phyloP scores from a whole-genome alignment of 2,329 filamentous ascomycete genomes.

The Fusarium mexicanum region DNA sequence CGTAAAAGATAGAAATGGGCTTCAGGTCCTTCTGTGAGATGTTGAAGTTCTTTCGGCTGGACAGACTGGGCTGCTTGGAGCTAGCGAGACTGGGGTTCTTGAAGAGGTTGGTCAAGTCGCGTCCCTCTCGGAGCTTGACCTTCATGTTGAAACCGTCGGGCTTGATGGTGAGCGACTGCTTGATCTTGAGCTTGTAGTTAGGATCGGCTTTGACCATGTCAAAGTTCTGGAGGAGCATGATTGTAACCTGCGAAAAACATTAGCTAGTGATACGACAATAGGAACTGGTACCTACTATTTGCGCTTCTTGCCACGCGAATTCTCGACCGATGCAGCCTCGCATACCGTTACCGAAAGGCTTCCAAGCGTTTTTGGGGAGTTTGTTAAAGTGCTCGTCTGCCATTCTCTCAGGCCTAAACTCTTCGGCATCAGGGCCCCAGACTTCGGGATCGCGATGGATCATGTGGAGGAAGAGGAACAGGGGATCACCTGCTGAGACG shows the following conservation, averaged over 20 bases:
- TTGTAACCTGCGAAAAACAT: neutral
- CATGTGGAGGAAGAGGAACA: neutral
- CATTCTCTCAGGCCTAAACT: constrained; percentile 9
- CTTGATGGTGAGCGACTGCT: neutral
- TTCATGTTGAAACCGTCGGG: neutral
- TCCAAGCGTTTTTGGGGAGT: constrained; percentile 14
- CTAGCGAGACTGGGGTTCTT: neutral
- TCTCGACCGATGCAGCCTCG: constrained; percentile 7
- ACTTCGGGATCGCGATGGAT: neutral
- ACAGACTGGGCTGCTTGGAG: neutral
- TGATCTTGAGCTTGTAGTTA: constrained; percentile 7
- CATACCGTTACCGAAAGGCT: constrained; percentile 4
- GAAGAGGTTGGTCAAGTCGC: neutral
- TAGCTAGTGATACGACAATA: fast-evolving
- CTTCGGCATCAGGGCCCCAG: constrained; percentile 1
- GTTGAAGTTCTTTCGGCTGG: neutral
- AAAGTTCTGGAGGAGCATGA: constrained; percentile 10
- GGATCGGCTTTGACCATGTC: neutral
- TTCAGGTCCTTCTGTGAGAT: neutral
- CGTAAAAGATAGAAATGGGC: constrained; percentile 3
- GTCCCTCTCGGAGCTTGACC: neutral
- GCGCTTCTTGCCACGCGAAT: constrained; percentile 6
- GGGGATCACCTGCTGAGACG: neutral
- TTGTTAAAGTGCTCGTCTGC: neutral
- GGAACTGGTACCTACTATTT: neutral